Base-by-base conservation (phyloP, 192 early-diverging fungal genomes). In the Obelidium mucronatum region DNA sequence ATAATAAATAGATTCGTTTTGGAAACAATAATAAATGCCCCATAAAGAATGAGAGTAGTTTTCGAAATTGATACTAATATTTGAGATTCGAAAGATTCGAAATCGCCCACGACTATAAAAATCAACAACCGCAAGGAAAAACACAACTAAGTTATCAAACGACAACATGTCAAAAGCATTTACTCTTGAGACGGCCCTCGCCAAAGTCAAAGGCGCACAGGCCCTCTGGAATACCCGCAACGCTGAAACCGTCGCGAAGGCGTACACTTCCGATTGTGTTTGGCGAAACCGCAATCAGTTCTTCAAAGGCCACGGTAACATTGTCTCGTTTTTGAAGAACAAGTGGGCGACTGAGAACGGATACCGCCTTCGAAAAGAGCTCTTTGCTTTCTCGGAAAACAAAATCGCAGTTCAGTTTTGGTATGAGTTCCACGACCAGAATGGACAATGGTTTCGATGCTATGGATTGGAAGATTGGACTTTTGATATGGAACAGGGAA, bases 381-480 rank as follows among this genome's bases (percentile, higher is more conserved):
- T 86, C 19, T 86, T 85, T 67, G 53, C 78, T 2, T 84, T 78
- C 60, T 56, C 62, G 28, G 83, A 78, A 37, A 86, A 86, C 65
- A 51, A 70, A 53, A 86, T 86, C 56, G 85, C 85, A 28, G 85
- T 86, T 1, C 80, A 83, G 58, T 86, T 85, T 48, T 83, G 78
- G 83, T 86, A 86, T 48, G 85, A 86, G 70, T 86, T 36, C 33
- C 73, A 76, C 30, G 82, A 85, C 63, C 62, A 82, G 36, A 31
- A 69, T 1, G 42, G 40, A 17, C 53, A 82, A 13, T 82, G 80
- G 81, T 76, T 24, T 31, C 52, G 80, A 3, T 40, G 39, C 28
- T 82, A 82, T 56, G 81, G 81, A 54, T 42, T 63, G 26, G 66
- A 76, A 36, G 55, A 78, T 56, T 78, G 77, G 77, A 73, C 69